These are phyloP conservation scores for Persicaria tinctoria DNA, from an alignment of 148 eudicot species.

Conservation along the genomic window DNA sequence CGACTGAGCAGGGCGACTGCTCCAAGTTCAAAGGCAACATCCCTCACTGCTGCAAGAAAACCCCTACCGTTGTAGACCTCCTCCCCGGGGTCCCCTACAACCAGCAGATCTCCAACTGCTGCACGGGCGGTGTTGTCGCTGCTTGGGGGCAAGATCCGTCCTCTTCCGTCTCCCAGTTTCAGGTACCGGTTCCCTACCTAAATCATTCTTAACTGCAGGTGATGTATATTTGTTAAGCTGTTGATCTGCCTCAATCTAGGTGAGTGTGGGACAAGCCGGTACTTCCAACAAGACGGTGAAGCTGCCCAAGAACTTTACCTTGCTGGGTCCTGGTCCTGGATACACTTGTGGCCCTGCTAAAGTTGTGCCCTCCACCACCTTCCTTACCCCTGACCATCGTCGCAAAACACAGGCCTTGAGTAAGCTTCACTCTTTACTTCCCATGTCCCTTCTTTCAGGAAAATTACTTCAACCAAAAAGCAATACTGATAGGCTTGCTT, in stretches of 20 bases:
- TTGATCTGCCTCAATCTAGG: background rate
- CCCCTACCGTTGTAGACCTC: constrained; percentile 69
- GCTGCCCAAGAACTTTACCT: constrained; percentile 73
- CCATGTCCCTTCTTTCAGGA: background rate
- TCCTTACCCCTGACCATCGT: constrained; percentile 47
- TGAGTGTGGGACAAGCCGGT: constrained; percentile 82
- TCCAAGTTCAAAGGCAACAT: constrained; percentile 78
- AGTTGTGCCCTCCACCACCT: constrained; percentile 66
- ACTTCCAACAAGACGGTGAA: constrained; percentile 66
- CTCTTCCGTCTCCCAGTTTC: constrained; percentile 56
- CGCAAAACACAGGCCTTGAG: constrained; percentile 79
- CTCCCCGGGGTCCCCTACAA: constrained; percentile 77
- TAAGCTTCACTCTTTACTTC: constrained; percentile 20
- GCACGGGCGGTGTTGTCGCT: constrained; percentile 68
- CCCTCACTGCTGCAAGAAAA: constrained; percentile 79
- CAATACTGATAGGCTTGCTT: background rate
- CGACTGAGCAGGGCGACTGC: constrained; percentile 91
- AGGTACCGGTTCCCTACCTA: constrained; percentile 1
- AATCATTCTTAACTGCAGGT: no score
- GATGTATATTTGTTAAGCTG: no score
- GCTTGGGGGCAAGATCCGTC: constrained; percentile 79
- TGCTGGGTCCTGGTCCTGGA: constrained; percentile 83
- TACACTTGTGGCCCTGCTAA: constrained; percentile 97
- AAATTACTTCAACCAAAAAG: no score
- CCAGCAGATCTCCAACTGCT: constrained; percentile 73